These are phyloP conservation scores for Orychophragmus violaceus DNA, from an alignment of 345 rosid species.

Conservation along the genomic window DNA sequence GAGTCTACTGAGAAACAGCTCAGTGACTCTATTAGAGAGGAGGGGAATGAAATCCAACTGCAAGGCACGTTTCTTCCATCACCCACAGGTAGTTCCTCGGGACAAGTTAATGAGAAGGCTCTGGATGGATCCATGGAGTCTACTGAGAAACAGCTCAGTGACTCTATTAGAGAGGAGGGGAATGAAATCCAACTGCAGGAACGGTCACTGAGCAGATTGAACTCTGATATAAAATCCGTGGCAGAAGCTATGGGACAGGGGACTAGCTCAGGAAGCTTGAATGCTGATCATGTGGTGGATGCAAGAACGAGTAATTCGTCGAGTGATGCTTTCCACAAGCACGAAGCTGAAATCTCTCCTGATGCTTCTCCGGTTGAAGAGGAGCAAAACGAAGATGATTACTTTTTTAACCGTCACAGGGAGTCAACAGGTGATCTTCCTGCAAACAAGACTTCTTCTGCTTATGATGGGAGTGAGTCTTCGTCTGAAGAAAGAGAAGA, in stretches of 20 bases:
- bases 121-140: conserved; percentile 14
- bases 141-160: conserved; percentile 23
- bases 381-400: not conserved
- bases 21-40: conserved; percentile 21
- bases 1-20: conserved; percentile 25
- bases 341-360: conserved; percentile 9
- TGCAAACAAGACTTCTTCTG: conserved; percentile 44
- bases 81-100: conserved; percentile 24
- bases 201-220: conserved; percentile 5
- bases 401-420: not conserved
- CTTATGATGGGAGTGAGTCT: conserved; percentile 68
- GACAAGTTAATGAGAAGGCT: conserved; percentile 12
- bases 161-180: conserved; percentile 14
- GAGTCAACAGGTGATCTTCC: conserved; percentile 8
- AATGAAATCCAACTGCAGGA: conserved; percentile 24
- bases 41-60: too few species aligned
- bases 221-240: not conserved
- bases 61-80: conserved; percentile 28
- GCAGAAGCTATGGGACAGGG: not conserved
- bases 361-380: conserved; percentile 20
- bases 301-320: conserved; percentile 15
- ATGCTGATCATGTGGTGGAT: conserved; percentile 5
- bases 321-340: not conserved
- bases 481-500: conserved; percentile 59
- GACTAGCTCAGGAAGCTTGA: conserved; percentile 19